These are phyloP conservation scores for Salix caprea DNA, from an alignment of 345 rosid species.

Conservation along the genomic window DNA sequence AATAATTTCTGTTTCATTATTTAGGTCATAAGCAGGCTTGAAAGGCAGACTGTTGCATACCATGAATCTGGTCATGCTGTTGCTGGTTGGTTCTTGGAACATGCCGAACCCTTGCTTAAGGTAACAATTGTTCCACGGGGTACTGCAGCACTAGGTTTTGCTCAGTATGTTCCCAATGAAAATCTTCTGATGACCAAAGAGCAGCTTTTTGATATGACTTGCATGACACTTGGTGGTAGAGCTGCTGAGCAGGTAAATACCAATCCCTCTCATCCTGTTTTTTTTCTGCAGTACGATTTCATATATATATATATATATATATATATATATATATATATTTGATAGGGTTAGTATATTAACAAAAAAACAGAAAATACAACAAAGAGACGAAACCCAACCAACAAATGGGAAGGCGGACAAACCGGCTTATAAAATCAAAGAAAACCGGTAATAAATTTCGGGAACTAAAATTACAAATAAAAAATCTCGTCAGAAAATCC, in stretches of 20 bases:
- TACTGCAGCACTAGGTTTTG: conserved; percentile 93
- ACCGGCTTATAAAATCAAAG: too few relatives aligned
- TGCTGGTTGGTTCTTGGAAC: conserved; percentile 92
- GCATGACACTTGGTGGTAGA: conserved; percentile 97
- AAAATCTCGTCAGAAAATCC: too few relatives aligned
- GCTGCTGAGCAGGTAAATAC: conserved; percentile 88
- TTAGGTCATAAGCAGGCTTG: conserved; percentile 86
- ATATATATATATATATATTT: too few relatives aligned
- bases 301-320: too few relatives aligned
- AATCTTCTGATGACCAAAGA: conserved; percentile 95
- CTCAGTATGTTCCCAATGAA: conserved; percentile 93
- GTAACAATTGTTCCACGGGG: conserved; percentile 98
- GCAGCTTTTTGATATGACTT: conserved; percentile 90
- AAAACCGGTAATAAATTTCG: too few relatives aligned
- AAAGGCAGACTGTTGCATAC: conserved; percentile 86
- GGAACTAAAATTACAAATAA: too few relatives aligned
- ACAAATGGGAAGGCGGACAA: too few relatives aligned
- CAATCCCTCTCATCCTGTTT: not conserved
- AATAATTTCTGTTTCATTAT: not conserved
- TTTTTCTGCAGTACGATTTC: not conserved
- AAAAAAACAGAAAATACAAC: too few relatives aligned
- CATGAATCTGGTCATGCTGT: conserved; percentile 98
- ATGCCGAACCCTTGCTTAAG: conserved; percentile 91
- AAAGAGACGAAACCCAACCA: too few relatives aligned
- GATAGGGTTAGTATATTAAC: too few relatives aligned